Base-by-base conservation (phyloP, 495 filamentous ascomycete genomes). In the Mytilinidion resinicola region DNA sequence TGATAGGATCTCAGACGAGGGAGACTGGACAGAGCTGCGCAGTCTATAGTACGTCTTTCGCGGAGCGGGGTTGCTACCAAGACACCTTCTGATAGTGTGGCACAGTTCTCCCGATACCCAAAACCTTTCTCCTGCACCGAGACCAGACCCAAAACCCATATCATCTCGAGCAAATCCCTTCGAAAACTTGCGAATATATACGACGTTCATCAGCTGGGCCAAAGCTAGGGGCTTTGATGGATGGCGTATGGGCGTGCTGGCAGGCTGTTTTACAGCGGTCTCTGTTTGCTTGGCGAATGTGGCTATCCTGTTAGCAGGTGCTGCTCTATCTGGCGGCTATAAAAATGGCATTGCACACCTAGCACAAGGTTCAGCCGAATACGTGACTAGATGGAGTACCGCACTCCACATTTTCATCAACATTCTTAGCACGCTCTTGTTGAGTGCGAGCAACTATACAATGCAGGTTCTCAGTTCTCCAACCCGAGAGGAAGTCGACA, bases 401-500 rank as follows among this genome's bases (percentile, higher is more conserved):
- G 25, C 25, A 30, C 6, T 30, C 3, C 71, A 69, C 55, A 12
- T 70, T 5, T 4, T 36, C 17, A 72, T 69, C 36, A 72, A 72
- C 54, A n/a, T 49, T 9, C 17, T 71, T 5, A 43, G 56, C 3
- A 69, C 60, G 1, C 19, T 68, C 9, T 15, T 71, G 11, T 51
- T 73, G 11, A 50, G 50, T 17, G 58, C 50, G 9, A 73, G 67
- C 57, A 68, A 67, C 42, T 72, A 64, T 51, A 30, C 34, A 0
- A 59, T 59, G 53, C 70, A 72, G 53, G 60, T 58, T 12, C 57
- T 72, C 2, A 42, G 35, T 20, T 54, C 67, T 12, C 70, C 66
- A 6, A 73, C 69, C n/a, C 46, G 70, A 34, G 21, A 20, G 3
- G 70, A 72, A 3, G 53, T 73, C 1, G 59, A 73, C 36, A 42